These are phyloP conservation scores for Marasmius fiardii DNA, from an alignment of 1,284 basidiomycete species.

Conservation along the genomic window DNA sequence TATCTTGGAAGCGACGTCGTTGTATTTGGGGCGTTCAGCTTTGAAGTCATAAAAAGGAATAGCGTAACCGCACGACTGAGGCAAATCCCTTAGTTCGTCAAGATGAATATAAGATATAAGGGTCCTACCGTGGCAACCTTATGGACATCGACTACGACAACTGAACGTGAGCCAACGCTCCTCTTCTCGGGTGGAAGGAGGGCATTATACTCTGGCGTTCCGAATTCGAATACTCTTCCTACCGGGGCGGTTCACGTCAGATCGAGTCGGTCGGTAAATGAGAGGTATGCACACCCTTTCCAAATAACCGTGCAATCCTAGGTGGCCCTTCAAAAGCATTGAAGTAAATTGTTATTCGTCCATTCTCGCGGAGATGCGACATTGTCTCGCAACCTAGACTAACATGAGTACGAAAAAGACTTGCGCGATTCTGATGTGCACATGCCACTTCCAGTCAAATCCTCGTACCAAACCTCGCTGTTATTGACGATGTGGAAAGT, in stretches of 20 bases:
- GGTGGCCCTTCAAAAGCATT: conserved; percentile 53
- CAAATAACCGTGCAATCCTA: conserved; percentile 48
- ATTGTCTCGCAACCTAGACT: conserved; percentile 55
- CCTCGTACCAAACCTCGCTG: conserved; percentile 54
- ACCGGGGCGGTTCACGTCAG: not conserved
- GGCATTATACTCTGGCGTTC: conserved; percentile 44
- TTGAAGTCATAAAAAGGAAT: conserved; percentile 50
- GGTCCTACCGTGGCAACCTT: conserved; percentile 48
- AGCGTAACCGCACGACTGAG: conserved; percentile 51
- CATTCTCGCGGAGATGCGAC: conserved; percentile 57
- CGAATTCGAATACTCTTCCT: conserved; percentile 45
- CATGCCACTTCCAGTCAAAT: conserved; percentile 52
- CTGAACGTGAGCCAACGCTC: conserved; percentile 48
- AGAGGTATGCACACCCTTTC: conserved; percentile 45
- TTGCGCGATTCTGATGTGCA: conserved; percentile 2
- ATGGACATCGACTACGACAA: conserved; percentile 48
- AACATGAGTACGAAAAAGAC: not conserved
- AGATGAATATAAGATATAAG: not conserved
- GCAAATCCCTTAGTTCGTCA: not conserved
- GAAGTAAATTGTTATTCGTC: conserved; percentile 53
- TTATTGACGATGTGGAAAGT: conserved; percentile 46
- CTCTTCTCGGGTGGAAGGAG: conserved; percentile 40
- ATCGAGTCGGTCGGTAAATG: not conserved
- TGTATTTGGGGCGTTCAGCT: conserved; percentile 32
- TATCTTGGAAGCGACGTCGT: not conserved